phyloP scores from a whole-genome alignment of 2,329 filamentous ascomycete genomes.

The Fonsecaea pedrosoi region DNA sequence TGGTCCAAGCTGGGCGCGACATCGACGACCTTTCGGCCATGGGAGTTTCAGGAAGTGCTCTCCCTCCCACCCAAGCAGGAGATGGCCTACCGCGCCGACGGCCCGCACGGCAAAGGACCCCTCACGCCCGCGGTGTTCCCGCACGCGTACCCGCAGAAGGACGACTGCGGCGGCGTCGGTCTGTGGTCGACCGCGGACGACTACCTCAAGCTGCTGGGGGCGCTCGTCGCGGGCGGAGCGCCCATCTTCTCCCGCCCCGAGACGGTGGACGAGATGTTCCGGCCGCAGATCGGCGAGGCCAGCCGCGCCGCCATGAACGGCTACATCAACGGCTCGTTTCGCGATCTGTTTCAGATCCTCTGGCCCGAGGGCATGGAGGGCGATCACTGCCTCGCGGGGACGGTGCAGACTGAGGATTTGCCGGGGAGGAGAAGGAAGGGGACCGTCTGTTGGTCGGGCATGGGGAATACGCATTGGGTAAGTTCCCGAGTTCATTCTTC shows the following conservation, averaged over 20 bases:
- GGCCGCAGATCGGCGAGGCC: not conserved
- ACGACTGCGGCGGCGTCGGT: not conserved
- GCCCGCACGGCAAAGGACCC: not conserved
- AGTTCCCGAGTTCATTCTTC: too few relatives aligned
- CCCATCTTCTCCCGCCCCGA: not conserved
- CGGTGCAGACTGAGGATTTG: not conserved
- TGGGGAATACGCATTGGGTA: not conserved
- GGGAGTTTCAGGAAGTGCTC: too few relatives aligned
- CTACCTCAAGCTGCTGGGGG: not conserved
- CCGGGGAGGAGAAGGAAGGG: not conserved
- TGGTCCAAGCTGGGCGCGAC: not conserved
- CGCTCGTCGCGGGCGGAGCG: not conserved
- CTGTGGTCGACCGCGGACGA: not conserved
- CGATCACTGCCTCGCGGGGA: not conserved
- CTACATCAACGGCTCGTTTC: not conserved
- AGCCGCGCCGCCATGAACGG: not conserved
- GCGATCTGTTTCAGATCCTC: too few relatives aligned
- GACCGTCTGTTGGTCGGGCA: not conserved
- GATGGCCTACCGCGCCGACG: not conserved
- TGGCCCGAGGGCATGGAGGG: not conserved
- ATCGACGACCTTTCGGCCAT: not conserved
- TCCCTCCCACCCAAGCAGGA: not conserved
- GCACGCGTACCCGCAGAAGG: not conserved
- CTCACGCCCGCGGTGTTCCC: not conserved
- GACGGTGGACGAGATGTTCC: slow-evolving; percentile 1